A percentile compares a stretch with the other conserved stretches of the same genome.
These are phyloP conservation scores for Cyclotella baltica DNA, from an alignment of 108 stramenopile genomes.

Conservation along the genomic window DNA sequence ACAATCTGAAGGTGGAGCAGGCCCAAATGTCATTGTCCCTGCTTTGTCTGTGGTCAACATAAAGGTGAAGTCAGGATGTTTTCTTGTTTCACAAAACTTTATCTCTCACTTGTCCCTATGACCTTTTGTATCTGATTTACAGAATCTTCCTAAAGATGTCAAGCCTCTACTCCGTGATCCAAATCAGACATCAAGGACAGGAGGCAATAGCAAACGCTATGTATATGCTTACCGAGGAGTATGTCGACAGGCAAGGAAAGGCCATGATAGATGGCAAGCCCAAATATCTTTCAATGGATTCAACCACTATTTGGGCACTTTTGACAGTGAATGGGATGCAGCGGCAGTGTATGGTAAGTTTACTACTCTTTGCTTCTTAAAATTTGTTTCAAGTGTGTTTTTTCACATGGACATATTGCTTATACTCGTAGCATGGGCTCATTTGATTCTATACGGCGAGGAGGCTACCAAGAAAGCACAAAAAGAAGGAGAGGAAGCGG, in stretches of 20 bases:
- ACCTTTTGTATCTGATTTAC: background rate
- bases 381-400: background rate
- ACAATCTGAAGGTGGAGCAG: conserved; percentile 23
- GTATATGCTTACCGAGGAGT: conserved; percentile 91
- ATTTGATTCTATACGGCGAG: conserved; percentile 87
- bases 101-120: background rate
- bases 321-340: conserved; percentile 92
- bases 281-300: conserved; percentile 88
- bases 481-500: conserved; percentile 90
- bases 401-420: background rate
- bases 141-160: conserved; percentile 80
- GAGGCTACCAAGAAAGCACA: conserved; percentile 88
- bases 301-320: conserved; percentile 91
- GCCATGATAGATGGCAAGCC: conserved; percentile 91
- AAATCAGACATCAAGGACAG: conserved; percentile 82
- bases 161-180: conserved; percentile 90
- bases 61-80: conserved; percentile 53
- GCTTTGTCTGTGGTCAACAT: conserved; percentile 82
- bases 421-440: conserved; percentile 72
- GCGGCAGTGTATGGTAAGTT: conserved; percentile 80
- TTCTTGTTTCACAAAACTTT: background rate
- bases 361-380: background rate
- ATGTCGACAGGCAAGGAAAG: conserved; percentile 89
- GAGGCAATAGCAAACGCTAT: conserved; percentile 87
- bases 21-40: conserved; percentile 40